Base-by-base conservation (phyloP, 768 basidiomycete genomes). In the Fomitopsis serialis region DNA sequence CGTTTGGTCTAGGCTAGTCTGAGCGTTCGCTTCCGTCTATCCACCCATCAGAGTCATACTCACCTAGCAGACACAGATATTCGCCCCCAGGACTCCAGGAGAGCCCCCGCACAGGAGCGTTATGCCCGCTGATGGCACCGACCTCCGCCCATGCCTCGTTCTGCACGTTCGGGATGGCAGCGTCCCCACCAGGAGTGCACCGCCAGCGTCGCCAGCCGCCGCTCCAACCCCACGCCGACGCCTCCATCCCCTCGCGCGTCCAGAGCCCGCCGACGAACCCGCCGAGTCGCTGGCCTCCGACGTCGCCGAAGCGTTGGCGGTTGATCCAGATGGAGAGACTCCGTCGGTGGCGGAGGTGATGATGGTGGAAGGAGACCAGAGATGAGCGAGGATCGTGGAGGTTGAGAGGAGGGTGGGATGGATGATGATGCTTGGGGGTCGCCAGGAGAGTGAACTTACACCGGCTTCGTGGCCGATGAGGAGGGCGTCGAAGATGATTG, bases 401-500 rank as follows among this genome's bases (percentile, higher is more conserved):
- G 92, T 88, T 11, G 94, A 95, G n/a, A 98, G 75, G 6, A 98
- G 77, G 0, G 81, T 84, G 77, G 76, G 2, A 62, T 60, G 8
- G 54, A 23, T 8, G 44, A 32, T 12, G 70, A 62, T 6, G 1
- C 55, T 34, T 22, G 64, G 63, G 1, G 87, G 82, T 11, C 85
- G 77, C 93, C 95, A 99, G 32, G 84, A 74, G n/a, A 98, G 67
- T 29, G 86, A 89, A 0, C 96, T 97, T 24, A 99, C 74, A 24
- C 89, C 90, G 6, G 87, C 89, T 72, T 99, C 97, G 62, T 99
- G 97, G n/a, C 97, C 96, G 22, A 98, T 73, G 19, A 99, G 78
- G 10, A 99, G 80, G 1, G 97, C 94, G 62, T 98, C 97, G 52
- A 98, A 92, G 0, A 88, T 90, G 35, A 97, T 80, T 7, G 87